Base-by-base conservation (phyloP, 1,284 basidiomycete genomes). In the Cryptococcus sp. region DNA sequence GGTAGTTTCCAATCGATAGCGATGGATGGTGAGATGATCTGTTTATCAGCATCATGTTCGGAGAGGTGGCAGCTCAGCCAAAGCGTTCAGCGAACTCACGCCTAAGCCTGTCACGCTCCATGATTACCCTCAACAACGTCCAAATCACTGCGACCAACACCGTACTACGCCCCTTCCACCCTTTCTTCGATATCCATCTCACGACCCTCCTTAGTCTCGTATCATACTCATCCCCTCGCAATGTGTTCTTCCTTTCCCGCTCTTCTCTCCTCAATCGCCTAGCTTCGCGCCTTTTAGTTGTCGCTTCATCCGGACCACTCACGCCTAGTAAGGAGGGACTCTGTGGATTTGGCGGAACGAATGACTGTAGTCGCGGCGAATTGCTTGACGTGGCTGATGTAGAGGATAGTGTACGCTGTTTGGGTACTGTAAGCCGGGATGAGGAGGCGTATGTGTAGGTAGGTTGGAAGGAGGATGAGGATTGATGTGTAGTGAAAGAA, bases 401-500 rank as follows among this genome's bases (percentile, higher is more conserved):
- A 36, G 18, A 45, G 31, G 56, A 24, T 19, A 39, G 36, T 7
- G 36, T 39, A 19, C 36, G 36, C 16, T 16, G 36, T 19, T 14
- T 16, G 7, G 36, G 36, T 5, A 39, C 39, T 44, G 23, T 40
- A 16, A 21, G 36, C 16, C 22, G 36, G 7, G 44, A 34, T 22
- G 40, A 46, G 11, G 52, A 45, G 31, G 31, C 36, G 45, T 43
- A 43, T 7, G 44, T 32, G 45, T 43, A 28, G 4, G 28, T 31
- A 16, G 51, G 46, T 16, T 41, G 48, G 21, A 50, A 61, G 2
- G 62, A 60, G 3, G 54, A 47, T 19, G 50, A 36, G 3, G 62
- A 62, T 48, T 55, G 56, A 34, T 54, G 58, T 3, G 65, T 67
- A 5, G 65, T 57, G 49, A 50, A 60, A 4, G 63, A 65, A 19